Conservation (phyloP, 108 stramenopile genomes). For the Schizochytrium sp. region DNA sequence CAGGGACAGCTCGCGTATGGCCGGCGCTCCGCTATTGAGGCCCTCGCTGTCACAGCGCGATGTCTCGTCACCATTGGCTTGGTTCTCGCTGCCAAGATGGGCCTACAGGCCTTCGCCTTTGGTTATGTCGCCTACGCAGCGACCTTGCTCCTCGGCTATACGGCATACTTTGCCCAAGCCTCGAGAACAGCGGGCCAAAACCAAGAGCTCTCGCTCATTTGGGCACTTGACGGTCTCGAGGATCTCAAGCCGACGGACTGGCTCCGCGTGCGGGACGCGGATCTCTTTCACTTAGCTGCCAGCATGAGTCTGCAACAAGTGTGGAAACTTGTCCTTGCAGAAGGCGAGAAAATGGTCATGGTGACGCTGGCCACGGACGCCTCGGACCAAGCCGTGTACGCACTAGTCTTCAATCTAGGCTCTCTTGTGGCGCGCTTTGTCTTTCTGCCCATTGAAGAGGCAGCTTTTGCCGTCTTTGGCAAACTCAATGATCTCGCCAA, state of each 20-base stretch:
- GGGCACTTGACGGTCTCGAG: not conserved
- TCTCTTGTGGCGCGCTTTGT: not conserved
- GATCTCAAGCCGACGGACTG: not conserved
- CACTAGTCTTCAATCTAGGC: conserved; percentile 9
- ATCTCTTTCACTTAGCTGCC: not conserved
- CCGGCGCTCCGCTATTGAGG: not conserved
- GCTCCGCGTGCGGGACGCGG: not conserved
- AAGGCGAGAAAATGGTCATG: conserved; percentile 15
- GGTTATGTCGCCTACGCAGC: not conserved
- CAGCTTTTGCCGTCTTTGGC: conserved; percentile 12
- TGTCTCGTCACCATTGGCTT: not conserved
- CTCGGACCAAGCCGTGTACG: not conserved
- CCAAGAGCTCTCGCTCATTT: not conserved
- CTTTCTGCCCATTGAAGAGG: not conserved
- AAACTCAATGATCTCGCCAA: not conserved
- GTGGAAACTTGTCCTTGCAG: not conserved
- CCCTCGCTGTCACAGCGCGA: not conserved
- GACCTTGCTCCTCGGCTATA: not conserved
- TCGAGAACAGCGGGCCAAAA: not conserved
- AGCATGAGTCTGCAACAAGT: not conserved
- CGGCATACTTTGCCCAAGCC: not conserved
- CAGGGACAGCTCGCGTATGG: conserved; percentile 15
- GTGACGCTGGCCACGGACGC: not conserved
- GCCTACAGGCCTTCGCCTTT: not conserved
- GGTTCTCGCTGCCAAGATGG: not conserved